Evolutionary conservation across 108 stramenopile genomes (phyloP), one percentile per base, ranked within the genome.

Genomic region (Fistulifera solaris): DNA sequence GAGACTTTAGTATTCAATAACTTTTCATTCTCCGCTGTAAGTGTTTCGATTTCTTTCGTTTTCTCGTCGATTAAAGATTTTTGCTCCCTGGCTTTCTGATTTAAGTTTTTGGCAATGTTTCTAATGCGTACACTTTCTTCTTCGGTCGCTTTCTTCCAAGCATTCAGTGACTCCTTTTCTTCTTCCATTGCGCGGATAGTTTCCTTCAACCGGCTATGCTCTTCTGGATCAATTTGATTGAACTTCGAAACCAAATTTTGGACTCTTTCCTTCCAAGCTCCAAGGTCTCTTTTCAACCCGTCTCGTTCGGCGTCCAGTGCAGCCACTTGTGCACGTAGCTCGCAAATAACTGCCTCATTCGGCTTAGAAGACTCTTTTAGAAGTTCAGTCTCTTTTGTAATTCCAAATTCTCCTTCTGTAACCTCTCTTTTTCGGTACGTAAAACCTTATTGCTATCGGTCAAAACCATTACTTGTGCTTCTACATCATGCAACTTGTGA

Each of bases 191-290:
- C 62, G 44, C 84, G 80, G 28, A 76, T 58, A 44, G 62, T 73
- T 39, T 73, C 76, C 25, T 87, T 74, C 1, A 78, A 72, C 46
- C 70, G 56, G 7, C 59, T 71, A 63, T 94, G 87, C 56, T 94
- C 93, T 39, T 73, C 78, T 0, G 93, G 93, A 56, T 94, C 93
- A 21, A 94, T 67, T 71, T 89, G 88, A 55, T 94, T 88, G 75
- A 88, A 94, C 43, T 79, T 81, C 10, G 79, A 81, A 35, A 89
- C 84, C 25, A 94, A 48, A 62, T 74, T 83, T 21, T 88, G 69
- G 4, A 94, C 93, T 41, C 93, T 58, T 3, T 59, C 63, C 68
- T 90, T 94, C 93, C 93, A 94, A 21, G 78, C 73, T 8, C 78
- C 78, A 10, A 90, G 58, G 56, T 94, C 93, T 2, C 80, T 74